Conservation (phyloP, 2,329 filamentous ascomycete species). For the Fusarium liriodendri region DNA sequence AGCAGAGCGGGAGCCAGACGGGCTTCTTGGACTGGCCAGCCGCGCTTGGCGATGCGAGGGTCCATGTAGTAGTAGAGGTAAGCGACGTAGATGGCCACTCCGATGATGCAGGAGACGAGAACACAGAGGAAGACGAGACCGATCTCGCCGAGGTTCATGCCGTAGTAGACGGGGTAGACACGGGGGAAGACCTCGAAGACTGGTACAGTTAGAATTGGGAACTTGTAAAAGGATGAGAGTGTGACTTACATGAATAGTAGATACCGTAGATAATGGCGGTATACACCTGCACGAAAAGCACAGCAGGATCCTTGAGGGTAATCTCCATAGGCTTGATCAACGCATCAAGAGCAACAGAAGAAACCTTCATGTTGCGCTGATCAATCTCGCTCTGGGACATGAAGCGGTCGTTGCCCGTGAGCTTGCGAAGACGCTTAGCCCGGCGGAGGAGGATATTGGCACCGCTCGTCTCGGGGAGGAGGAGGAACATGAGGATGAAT, state of each 20-base stretch:
- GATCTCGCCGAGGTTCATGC: slow-evolving; percentile 67
- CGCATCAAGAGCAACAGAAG: slow-evolving; percentile 62
- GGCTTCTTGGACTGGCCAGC: slow-evolving; percentile 64
- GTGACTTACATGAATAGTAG: slow-evolving; percentile 63
- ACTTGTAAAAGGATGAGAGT: not conserved
- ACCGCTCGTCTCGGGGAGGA: slow-evolving; percentile 72
- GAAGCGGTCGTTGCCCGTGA: slow-evolving; percentile 67
- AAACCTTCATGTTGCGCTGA: slow-evolving; percentile 63
- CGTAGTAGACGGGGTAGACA: slow-evolving; percentile 69
- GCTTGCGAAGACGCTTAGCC: slow-evolving; percentile 69
- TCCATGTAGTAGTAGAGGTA: slow-evolving; percentile 66
- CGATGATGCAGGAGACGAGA: slow-evolving; percentile 66
- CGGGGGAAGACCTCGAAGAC: slow-evolving; percentile 75
- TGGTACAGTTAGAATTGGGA: slow-evolving; percentile 26
- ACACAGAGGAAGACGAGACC: slow-evolving; percentile 72
- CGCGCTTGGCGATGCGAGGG: slow-evolving; percentile 60
- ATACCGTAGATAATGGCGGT: slow-evolving; percentile 71
- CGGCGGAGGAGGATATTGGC: slow-evolving; percentile 71
- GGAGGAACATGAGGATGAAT: slow-evolving; percentile 69
- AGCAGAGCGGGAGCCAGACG: slow-evolving; percentile 66
- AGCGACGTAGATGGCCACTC: slow-evolving; percentile 58
- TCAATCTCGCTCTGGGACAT: slow-evolving; percentile 74
- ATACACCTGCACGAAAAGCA: slow-evolving; percentile 72
- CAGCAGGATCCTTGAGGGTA: slow-evolving; percentile 69
- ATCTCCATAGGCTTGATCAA: slow-evolving; percentile 72